phyloP scores from a whole-genome alignment of 805 yeast species.

The Candida nanaspora region DNA sequence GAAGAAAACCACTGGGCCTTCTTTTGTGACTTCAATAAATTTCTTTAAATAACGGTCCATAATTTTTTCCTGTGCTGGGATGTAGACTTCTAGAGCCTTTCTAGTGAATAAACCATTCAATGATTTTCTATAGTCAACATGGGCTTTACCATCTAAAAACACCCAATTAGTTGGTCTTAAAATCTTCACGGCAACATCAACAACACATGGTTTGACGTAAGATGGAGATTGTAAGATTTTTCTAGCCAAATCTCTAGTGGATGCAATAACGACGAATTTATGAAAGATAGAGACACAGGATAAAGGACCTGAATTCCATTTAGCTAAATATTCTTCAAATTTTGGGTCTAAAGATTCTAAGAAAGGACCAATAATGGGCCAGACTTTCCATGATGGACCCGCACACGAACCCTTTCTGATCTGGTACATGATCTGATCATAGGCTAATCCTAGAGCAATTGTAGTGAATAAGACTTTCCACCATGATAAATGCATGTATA shows the following conservation, averaged over 20 bases:
- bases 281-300: constrained; percentile 97
- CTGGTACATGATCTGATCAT: constrained; percentile 76
- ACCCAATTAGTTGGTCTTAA: constrained; percentile 97
- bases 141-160: constrained; percentile 92
- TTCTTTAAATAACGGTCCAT: constrained; percentile 75
- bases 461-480: constrained; percentile 43
- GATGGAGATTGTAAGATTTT: constrained; percentile 79
- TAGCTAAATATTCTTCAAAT: constrained; percentile 85
- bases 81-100: constrained; percentile 72
- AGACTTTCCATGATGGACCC: constrained; percentile 80
- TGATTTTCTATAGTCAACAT: constrained; percentile 85
- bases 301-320: constrained; percentile 92
- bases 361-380: constrained; percentile 97
- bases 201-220: constrained; percentile 95
- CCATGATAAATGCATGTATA: constrained; percentile 34
- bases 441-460: constrained; percentile 42
- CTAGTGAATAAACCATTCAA: constrained; percentile 85
- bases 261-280: constrained; percentile 93
- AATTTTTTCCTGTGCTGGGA: constrained; percentile 77
- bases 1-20: constrained; percentile 71
- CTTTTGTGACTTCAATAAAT: constrained; percentile 50
- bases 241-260: constrained; percentile 80
- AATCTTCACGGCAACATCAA: constrained; percentile 92
- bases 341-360: constrained; percentile 92
- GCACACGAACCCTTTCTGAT: constrained; percentile 80